phyloP scores from a whole-genome alignment of 139 green algal species.

The Chlamydomonas eustigma region DNA sequence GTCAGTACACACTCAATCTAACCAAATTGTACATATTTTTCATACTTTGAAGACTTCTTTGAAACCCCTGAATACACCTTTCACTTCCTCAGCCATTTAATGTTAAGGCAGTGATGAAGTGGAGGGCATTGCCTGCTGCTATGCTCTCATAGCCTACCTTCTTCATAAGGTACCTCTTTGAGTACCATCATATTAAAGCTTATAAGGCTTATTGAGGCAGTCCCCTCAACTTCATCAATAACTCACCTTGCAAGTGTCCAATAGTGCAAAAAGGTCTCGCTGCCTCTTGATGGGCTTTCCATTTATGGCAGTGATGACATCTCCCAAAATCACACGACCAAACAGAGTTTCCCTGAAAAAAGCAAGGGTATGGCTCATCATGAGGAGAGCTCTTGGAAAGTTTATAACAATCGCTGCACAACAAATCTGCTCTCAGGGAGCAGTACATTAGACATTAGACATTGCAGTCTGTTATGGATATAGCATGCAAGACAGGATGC shows the following conservation, averaged over 20 bases:
- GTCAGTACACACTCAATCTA: background rate
- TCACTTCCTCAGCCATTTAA: background rate
- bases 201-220: background rate
- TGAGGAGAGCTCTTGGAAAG: too few relatives aligned
- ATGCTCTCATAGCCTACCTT: too few relatives aligned
- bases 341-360: constrained; percentile 42
- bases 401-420: too few relatives aligned
- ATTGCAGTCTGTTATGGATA: too few relatives aligned
- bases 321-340: constrained; percentile 49
- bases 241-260: constrained; percentile 41
- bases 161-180: too few relatives aligned
- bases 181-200: background rate
- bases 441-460: too few relatives aligned
- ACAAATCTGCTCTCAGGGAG: too few relatives aligned
- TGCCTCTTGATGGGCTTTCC: constrained; percentile 27
- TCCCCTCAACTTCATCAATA: constrained; percentile 3
- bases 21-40: constrained; percentile 1
- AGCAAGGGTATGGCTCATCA: background rate
- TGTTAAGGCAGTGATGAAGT: background rate
- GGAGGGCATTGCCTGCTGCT: too few relatives aligned
- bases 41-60: background rate
- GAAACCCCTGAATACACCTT: background rate
- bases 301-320: constrained; percentile 55
- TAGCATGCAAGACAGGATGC: too few relatives aligned
- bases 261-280: constrained; percentile 47